Base-by-base conservation (phyloP, 441 rosid species). In the Gossypium armourianum region DNA sequence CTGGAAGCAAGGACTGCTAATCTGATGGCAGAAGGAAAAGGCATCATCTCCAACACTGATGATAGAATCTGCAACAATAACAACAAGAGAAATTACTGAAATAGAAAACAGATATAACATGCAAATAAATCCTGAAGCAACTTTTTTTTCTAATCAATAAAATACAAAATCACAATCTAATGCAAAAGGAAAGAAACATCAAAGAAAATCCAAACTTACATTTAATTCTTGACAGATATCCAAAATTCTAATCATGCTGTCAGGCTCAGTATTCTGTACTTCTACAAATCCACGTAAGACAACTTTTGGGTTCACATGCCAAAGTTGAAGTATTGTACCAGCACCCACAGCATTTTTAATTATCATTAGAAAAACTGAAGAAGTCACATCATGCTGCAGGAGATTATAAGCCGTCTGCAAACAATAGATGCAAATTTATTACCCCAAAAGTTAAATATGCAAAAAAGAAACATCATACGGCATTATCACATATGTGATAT, bases 371-470 rank as follows among this genome's bases (percentile, higher is more conserved):
- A 92, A 86, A 78, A 95, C 86, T 45, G 77, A 75, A 61, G 84
- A 81, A 60, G 82, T 80, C 29, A 95, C 92, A 78, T 92, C 96
- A 45, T 83, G 76, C 83, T 89, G 99, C 65, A 95, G 83, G 68
- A 92, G 95, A 72, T 85, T 83, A 78, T 92, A 92, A 13, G 84
- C 82, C 74, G 97, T 95, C 98, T 95, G 96, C 84, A 86, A 75
- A 26, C 47, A 53, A 71, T 19, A 59, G 47, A 72, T 8, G 58
- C 49, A 75, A 57, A 57, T 9, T 58, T 66, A 70, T 71, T 54
- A 74, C 49, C 20, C 55, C 36, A 47, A 45, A 47, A 23, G n/a
- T 47, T 21, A 47, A 23, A 2, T 12, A 57, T 10, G 26, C 13
- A 55, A 74, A 62, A 67, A 21, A 40, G 45, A 28, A 73, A 23